These are phyloP conservation scores for Stachybotrys elegans DNA, from an alignment of 2,329 filamentous ascomycete genomes.

Conservation along the genomic window DNA sequence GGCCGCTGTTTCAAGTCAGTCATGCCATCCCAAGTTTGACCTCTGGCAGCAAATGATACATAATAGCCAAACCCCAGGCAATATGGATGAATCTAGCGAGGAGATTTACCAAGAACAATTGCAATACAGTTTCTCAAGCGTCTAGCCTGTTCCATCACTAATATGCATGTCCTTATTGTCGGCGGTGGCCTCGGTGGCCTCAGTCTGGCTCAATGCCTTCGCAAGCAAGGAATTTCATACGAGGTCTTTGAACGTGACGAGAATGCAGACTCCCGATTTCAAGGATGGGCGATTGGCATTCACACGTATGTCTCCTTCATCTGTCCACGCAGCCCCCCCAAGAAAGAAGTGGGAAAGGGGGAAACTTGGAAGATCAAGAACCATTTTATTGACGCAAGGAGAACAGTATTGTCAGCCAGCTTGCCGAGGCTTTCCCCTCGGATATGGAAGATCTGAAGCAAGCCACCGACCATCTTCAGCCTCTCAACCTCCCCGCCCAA, in stretches of 20 bases:
- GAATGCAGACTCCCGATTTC: conserved; percentile 11
- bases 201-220: conserved; percentile 33
- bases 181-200: conserved; percentile 37
- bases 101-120: too few relatives aligned
- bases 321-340: too few relatives aligned
- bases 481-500: conserved; percentile 18
- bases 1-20: too few relatives aligned
- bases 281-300: conserved; percentile 26
- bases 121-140: too few relatives aligned
- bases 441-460: conserved; percentile 6
- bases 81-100: too few relatives aligned
- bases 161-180: conserved; percentile 30
- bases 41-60: too few relatives aligned
- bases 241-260: conserved; percentile 34
- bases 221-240: conserved; percentile 25
- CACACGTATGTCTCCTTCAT: conserved; percentile 18
- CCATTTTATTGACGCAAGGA: too few relatives aligned
- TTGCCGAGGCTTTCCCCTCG: conserved; percentile 8
- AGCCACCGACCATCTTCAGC: conserved; percentile 17
- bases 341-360: too few relatives aligned
- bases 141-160: too few relatives aligned
- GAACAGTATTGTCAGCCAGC: conserved; percentile 12
- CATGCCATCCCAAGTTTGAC: too few relatives aligned
- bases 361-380: too few relatives aligned
- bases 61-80: too few relatives aligned